These are phyloP conservation scores for Aphelidium insulamus DNA, from an alignment of 371 early-diverging fungal genomes.

Conservation along the genomic window DNA sequence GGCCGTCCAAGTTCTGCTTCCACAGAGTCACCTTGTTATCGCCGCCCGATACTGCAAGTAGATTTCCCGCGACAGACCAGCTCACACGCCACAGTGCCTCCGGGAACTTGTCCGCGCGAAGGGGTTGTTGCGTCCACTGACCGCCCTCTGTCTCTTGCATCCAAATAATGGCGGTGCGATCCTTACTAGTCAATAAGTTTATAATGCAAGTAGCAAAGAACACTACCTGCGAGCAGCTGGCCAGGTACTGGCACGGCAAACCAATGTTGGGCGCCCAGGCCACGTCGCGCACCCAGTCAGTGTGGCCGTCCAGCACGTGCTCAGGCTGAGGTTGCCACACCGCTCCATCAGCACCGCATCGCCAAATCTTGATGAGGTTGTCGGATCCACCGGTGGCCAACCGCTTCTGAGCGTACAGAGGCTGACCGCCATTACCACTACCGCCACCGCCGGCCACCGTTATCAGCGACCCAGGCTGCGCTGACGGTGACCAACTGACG, in stretches of 20 bases:
- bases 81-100: constrained; percentile 95
- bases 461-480: constrained; percentile 57
- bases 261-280: constrained; percentile 92
- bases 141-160: constrained; percentile 42
- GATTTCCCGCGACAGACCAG: constrained; percentile 85
- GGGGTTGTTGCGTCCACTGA: constrained; percentile 45
- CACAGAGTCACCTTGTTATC: constrained; percentile 89
- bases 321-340: constrained; percentile 32
- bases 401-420: constrained; percentile 35
- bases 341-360: constrained; percentile 22
- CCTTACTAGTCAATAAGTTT: constrained; percentile 19
- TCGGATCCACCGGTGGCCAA: constrained; percentile 90
- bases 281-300: constrained; percentile 97
- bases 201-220: background rate
- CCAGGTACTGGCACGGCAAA: constrained; percentile 62
- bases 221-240: constrained; percentile 70
- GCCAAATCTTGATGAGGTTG: constrained; percentile 85
- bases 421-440: background rate
- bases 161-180: constrained; percentile 89
- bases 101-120: constrained; percentile 57
- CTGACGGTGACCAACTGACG: constrained; percentile 84
- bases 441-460: constrained; percentile 32
- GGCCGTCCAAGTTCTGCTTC: constrained; percentile 79
- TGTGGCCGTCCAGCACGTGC: constrained; percentile 63
- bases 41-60: constrained; percentile 84